phyloP scores from a whole-genome alignment of 768 basidiomycete species.

The Leccinum imitatum region DNA sequence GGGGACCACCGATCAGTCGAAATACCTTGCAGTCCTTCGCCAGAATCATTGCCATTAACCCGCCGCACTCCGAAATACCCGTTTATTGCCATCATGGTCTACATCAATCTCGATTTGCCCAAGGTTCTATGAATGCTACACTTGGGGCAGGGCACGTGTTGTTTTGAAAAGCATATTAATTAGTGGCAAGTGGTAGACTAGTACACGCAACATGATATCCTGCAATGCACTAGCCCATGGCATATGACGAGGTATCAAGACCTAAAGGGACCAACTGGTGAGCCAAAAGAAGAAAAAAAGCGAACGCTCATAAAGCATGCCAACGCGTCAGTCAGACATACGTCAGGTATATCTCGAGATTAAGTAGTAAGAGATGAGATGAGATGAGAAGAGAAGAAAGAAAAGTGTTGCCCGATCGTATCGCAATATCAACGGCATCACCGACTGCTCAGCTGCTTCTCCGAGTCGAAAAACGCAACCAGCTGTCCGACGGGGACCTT shows the following conservation, averaged over 20 bases:
- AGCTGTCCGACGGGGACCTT: constrained; percentile 77
- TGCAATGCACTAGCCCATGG: not conserved
- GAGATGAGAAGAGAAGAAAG: not conserved
- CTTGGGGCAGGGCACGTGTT: not conserved
- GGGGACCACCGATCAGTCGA: not conserved
- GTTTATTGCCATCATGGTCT: not conserved
- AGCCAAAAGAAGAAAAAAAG: not conserved
- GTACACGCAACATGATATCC: constrained; percentile 7
- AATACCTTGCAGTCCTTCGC: not conserved
- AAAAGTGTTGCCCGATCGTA: not conserved
- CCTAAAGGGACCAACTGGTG: not conserved
- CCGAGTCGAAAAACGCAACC: constrained; percentile 78
- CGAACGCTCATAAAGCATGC: not conserved
- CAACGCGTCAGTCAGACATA: not conserved
- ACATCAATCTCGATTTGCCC: not conserved
- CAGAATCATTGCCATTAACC: not conserved
- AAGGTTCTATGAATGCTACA: not conserved
- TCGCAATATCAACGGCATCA: not conserved
- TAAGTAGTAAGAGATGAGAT: not conserved
- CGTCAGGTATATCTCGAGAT: constrained; percentile 1
- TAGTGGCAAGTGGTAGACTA: not conserved
- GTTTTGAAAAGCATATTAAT: not conserved
- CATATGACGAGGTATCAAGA: not conserved
- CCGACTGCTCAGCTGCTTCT: constrained; percentile 14
- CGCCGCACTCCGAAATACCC: not conserved